phyloP scores from a whole-genome alignment of 768 basidiomycete genomes.

The Phylloporus arenicola region DNA sequence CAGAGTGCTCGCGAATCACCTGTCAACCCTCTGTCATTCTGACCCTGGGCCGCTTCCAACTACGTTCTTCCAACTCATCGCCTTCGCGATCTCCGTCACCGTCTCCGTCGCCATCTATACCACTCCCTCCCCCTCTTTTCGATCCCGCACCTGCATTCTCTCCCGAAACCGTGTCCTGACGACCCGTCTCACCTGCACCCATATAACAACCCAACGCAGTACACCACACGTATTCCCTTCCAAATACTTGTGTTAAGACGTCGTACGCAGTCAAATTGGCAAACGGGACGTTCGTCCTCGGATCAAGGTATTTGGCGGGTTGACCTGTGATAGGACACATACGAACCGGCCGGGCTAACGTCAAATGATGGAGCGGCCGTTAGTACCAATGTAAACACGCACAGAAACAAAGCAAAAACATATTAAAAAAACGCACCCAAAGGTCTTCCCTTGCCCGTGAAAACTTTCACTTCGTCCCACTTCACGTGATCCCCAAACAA shows the following conservation, averaged over 20 bases:
- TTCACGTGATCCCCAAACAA: conserved; percentile 83
- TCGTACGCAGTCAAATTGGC: conserved; percentile 64
- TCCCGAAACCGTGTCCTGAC: neutral
- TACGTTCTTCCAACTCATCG: conserved; percentile 8
- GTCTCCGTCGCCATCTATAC: neutral
- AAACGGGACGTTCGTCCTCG: conserved; percentile 73
- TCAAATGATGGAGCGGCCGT: too few species aligned
- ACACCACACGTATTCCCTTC: conserved; percentile 69
- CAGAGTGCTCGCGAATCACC: neutral
- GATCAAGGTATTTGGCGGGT: conserved; percentile 74
- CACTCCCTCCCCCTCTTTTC: too few species aligned
- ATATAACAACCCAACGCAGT: conserved; percentile 40
- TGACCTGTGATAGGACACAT: conserved; percentile 77
- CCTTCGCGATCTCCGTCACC: neutral
- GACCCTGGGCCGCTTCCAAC: conserved; percentile 13
- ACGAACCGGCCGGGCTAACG: conserved; percentile 56
- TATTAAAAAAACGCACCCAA: conserved; percentile 38
- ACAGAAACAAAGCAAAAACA: neutral
- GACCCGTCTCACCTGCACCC: conserved; percentile 4
- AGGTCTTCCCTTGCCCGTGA: conserved; percentile 59
- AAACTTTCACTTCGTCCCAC: conserved; percentile 71
- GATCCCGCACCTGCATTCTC: too few species aligned
- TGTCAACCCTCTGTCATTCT: conserved; percentile 3
- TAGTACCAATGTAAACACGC: too few species aligned
- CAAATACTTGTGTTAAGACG: conserved; percentile 53